Conservation (phyloP, 2,329 filamentous ascomycete genomes). For the Aspergillus terreus region DNA sequence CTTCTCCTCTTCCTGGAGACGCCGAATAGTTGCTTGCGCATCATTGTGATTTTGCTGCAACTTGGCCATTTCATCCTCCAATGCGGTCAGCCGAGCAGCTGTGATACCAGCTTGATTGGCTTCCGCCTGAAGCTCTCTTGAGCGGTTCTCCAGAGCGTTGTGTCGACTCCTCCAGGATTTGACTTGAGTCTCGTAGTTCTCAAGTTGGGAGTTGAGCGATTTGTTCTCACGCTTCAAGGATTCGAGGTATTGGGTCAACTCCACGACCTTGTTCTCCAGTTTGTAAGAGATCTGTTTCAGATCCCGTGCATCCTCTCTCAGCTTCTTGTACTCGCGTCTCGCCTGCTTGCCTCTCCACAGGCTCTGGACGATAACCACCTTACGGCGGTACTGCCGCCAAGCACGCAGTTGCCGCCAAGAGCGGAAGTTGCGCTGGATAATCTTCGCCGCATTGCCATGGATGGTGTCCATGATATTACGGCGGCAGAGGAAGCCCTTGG, state of each 20-base stretch:
- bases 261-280: conserved; percentile 98
- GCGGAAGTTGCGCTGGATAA: conserved; percentile 89
- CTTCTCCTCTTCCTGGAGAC: conserved; percentile 91
- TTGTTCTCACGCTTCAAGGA: conserved; percentile 95
- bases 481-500: conserved; percentile 87
- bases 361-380: conserved; percentile 85
- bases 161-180: conserved; percentile 94
- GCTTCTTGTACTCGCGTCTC: conserved; percentile 78
- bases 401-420: conserved; percentile 70
- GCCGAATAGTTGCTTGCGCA: conserved; percentile 83
- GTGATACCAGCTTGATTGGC: conserved; percentile 97
- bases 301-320: conserved; percentile 94
- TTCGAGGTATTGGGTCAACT: conserved; percentile 89
- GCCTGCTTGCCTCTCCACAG: conserved; percentile 84
- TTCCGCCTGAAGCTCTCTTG: conserved; percentile 92
- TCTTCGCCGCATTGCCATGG: conserved; percentile 81
- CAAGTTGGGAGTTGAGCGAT: conserved; percentile 77
- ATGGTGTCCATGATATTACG: conserved; percentile 92
- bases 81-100: conserved; percentile 79
- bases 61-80: conserved; percentile 95
- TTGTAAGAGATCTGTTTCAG: conserved; percentile 99
- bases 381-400: conserved; percentile 86
- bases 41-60: conserved; percentile 87
- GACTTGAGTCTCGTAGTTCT: conserved; percentile 93
- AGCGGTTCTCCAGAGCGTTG: conserved; percentile 80